Conservation (phyloP, 2,329 filamentous ascomycete genomes). For the Fusarium sp. region DNA sequence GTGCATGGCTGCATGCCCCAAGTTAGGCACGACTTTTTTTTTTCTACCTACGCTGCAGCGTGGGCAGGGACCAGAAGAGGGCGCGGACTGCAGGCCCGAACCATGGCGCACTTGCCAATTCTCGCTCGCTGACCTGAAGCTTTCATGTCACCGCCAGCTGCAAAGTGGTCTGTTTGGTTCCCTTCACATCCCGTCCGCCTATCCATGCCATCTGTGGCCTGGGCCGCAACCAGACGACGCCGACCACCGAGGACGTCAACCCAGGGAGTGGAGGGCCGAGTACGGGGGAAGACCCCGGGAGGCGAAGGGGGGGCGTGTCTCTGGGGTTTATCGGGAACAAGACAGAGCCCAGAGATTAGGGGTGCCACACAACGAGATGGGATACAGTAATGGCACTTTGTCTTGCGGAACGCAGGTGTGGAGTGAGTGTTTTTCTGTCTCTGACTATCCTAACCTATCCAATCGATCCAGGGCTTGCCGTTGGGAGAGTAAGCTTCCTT, state of each 20-base stretch:
- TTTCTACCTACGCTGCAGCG: neutral
- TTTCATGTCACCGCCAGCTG: constrained; percentile 37
- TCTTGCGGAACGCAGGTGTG: constrained; percentile 25
- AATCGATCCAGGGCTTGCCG: constrained; percentile 2
- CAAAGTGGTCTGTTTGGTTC: constrained; percentile 26
- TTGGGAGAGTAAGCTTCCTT: constrained; percentile 14
- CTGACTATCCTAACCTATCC: constrained; percentile 6
- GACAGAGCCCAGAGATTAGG: constrained; percentile 28
- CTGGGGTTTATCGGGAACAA: constrained; percentile 39
- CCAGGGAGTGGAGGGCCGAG: neutral
- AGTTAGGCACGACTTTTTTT: constrained; percentile 2
- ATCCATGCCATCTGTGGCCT: constrained; percentile 6
- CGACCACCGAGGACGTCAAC: neutral
- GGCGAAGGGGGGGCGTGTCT: constrained; percentile 15
- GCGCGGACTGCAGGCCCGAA: constrained; percentile 19
- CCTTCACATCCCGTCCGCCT: neutral
- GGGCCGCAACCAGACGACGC: constrained; percentile 6
- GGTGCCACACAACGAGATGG: constrained; percentile 38
- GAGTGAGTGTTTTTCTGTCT: constrained; percentile 25
- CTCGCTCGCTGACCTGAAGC: constrained; percentile 30
- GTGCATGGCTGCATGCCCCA: neutral
- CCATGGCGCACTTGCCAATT: constrained; percentile 13
- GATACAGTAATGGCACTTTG: constrained; percentile 25
- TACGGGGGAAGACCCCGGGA: constrained; percentile 2
- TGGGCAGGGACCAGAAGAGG: constrained; percentile 14